Percentiles rank a stretch among this genome's conserved stretches.
Evolutionary conservation across 352 stramenopile species (phyloP).

Genomic region (Globisporangium lucens): DNA sequence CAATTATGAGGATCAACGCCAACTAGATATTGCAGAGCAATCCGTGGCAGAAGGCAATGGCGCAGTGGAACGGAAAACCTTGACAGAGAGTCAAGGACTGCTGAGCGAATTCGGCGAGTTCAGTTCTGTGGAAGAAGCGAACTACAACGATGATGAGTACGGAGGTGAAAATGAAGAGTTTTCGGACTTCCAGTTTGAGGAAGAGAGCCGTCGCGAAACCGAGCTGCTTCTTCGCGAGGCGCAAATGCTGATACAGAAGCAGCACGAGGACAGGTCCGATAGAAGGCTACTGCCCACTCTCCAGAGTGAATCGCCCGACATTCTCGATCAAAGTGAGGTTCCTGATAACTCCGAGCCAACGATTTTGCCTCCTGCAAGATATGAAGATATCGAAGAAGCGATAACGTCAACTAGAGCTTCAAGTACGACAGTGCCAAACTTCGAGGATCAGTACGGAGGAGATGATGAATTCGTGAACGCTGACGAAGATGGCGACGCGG

Average conservation of each 20-base stretch:
- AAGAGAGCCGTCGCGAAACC: constrained; percentile 30
- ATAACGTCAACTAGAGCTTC: not conserved
- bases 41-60: too few species aligned
- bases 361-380: not conserved
- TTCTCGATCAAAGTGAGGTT: not conserved
- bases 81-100: not conserved
- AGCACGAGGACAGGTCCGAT: constrained; percentile 8
- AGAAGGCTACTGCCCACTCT: not conserved
- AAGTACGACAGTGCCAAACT: not conserved
- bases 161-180: constrained; percentile 13
- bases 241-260: constrained; percentile 27
- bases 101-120: not conserved
- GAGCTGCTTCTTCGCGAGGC: constrained; percentile 40
- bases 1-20: constrained; percentile 9
- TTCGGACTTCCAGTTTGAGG: constrained; percentile 11
- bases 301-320: not conserved
- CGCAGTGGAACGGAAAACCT: not conserved
- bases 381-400: constrained; percentile 2
- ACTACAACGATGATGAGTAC: constrained; percentile 16
- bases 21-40: not conserved
- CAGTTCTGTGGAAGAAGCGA: constrained; percentile 14
- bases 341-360: not conserved
- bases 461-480: constrained; percentile 18
- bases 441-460: constrained; percentile 15
- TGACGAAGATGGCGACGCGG: not conserved